Evolutionary conservation across 1,284 basidiomycete genomes (phyloP), one percentile per base, ranked within the genome.

Genomic region (Ceratobasidium sp.): DNA sequence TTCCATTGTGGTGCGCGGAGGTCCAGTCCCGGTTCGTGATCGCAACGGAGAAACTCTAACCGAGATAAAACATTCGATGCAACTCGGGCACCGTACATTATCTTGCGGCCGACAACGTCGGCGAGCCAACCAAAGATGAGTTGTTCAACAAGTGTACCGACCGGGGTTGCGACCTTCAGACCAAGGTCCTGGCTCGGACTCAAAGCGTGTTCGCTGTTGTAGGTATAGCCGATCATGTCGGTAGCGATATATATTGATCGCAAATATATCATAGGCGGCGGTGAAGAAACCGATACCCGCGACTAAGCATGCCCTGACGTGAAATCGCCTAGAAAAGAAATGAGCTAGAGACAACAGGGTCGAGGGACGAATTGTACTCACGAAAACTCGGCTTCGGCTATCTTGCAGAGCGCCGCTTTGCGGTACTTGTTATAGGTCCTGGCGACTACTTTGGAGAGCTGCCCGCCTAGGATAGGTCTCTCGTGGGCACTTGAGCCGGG

Each of bases 281-380:
- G 93, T 93, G 85, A 94, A 95, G 86, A 95, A 94, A 46, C 93
- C 93, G 13, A 91, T 90, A 79, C 92, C 92, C 1, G 93, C 92
- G 4, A 94, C 91, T 65, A 91, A 79, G 81, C 88, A 89, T 74
- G 76, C 88, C 82, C 91, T 93, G 64, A 90, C 87, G 81, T 95
- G 93, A 80, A 86, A 87, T 78, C 79, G 81, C 9, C 79, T 79
- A 46, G 62, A 68, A 77, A 32, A 49, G 25, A 54, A 8, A 9
- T 40, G 25, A 66, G 32, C 29, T 17, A 49, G 22, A 37, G 68
- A 44, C 32, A 37, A 46, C 37, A 40, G 32, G 68, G 43, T 29
- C 43, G 69, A 52, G 11, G 9, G 43, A 22, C 19, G 43, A 46
- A 64, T 40, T 6, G 15, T 15, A 80, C 68, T 81, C 57, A 90